Percentiles rank a stretch among this genome's conserved stretches.
Evolutionary conservation across 2,329 filamentous ascomycete genomes (phyloP).

Genomic region (Fusarium denticulatum): DNA sequence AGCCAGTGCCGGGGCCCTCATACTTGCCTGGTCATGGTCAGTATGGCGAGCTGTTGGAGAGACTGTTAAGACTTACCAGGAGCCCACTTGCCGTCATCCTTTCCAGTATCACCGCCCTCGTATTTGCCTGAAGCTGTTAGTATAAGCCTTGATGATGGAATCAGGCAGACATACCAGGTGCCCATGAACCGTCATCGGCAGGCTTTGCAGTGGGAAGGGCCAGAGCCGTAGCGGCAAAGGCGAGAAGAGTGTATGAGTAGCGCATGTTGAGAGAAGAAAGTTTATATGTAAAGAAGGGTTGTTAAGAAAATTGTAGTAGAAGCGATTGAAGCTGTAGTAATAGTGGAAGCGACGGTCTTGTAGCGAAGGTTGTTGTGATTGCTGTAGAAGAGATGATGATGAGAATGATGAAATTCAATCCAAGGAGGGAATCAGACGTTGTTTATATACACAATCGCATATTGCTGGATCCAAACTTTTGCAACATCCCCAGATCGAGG

Average conservation of each 20-base stretch:
- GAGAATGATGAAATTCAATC: constrained; percentile 9
- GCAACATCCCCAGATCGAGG: neutral
- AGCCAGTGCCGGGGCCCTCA: constrained; percentile 2
- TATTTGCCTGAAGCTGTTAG: constrained; percentile 15
- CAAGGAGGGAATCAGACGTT: neutral
- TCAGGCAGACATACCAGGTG: neutral
- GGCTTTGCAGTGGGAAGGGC: constrained; percentile 34
- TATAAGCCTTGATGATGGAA: fast-evolving
- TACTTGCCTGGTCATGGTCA: constrained; percentile 9
- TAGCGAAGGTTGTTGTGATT: constrained; percentile 1
- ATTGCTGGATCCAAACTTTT: no score
- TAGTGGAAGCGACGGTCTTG: neutral
- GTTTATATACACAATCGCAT: constrained; percentile 18
- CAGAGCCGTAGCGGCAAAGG: constrained; percentile 37
- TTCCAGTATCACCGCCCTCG: neutral
- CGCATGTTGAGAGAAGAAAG: constrained; percentile 19
- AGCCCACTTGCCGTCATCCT: constrained; percentile 16
- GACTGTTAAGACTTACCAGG: neutral
- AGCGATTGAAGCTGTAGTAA: neutral
- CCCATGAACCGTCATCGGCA: constrained; percentile 27
- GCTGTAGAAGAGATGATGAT: constrained; percentile 12
- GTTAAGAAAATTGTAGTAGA: neutral
- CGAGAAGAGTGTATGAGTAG: constrained; percentile 35
- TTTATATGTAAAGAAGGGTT: neutral
- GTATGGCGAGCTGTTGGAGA: fast-evolving